Evolutionary conservation across 2,329 filamentous ascomycete genomes (phyloP), one percentile per base, ranked within the genome.

Genomic region (Monilinia fructigena): DNA sequence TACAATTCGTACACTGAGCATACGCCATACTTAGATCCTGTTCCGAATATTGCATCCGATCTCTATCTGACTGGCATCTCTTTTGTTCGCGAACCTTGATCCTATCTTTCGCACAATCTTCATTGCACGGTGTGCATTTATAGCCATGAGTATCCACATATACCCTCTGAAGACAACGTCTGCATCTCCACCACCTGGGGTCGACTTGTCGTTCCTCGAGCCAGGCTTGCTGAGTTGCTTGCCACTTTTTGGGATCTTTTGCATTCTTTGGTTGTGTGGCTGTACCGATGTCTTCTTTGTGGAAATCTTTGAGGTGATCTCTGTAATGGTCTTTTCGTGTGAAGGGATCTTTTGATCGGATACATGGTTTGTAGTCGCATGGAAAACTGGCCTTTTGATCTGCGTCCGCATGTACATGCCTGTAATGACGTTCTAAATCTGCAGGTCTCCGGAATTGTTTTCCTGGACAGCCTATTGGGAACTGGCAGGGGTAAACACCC

Each of bases 221-320:
- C 73, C 74, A 76, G 3, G 45, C 38, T 18, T 60, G 42, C n/a
- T 74, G 71, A n/a, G 64, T 67, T 11, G 60, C 63, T 20, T 63
- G 52, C 69, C 69, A 65, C n/a, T 68, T 20, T 3, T 62, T 54
- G 4, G 28, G 23, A 38, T 65, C 65, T 31, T 68, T 64, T 6
- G 66, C 40, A 35, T 61, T 67, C 28, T 70, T 68, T 26, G 69
- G 65, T 20, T 66, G 56, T 45, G 71, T 75, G 11, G 66, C 69
- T 1, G 28, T 61, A 0, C 72, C 72, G 18, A 77, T 63, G 63
- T 81, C 78, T 53, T 79, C 75, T 48, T 80, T 78, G 69, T 84
- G 82, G 66, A 77, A 82, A 60, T 81, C 80, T 35, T 81, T 74
- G 52, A 81, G 73, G 68, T 84, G 82, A 66, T 83, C 82, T 26